These are phyloP conservation scores for Phytopythium vexans DNA, from an alignment of 352 stramenopile genomes.

Conservation along the genomic window DNA sequence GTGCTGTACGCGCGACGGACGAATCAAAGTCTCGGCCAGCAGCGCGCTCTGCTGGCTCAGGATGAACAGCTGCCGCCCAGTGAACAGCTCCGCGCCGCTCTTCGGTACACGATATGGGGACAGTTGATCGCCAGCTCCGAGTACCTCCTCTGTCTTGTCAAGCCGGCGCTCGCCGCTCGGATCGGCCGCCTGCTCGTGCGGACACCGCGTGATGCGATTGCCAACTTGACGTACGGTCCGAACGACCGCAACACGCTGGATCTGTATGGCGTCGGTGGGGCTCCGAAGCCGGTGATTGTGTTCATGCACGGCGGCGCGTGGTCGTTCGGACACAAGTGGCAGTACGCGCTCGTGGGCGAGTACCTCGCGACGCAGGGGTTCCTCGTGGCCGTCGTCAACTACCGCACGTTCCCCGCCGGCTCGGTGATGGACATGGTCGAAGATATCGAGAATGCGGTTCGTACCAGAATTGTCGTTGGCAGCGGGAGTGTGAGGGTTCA, in stretches of 20 bases:
- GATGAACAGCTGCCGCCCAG: slow-evolving; percentile 12
- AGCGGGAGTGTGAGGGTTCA: neutral
- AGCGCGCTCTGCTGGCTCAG: slow-evolving; percentile 18
- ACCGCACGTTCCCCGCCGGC: slow-evolving; percentile 86
- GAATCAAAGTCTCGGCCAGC: slow-evolving; percentile 13
- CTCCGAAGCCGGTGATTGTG: slow-evolving; percentile 71
- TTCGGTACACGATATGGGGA: slow-evolving; percentile 44
- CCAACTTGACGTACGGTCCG: slow-evolving; percentile 38
- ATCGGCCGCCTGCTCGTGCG: slow-evolving; percentile 46
- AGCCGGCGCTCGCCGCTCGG: slow-evolving; percentile 38
- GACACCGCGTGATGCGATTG: slow-evolving; percentile 19
- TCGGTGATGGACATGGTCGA: slow-evolving; percentile 86
- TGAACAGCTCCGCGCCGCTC: slow-evolving; percentile 10
- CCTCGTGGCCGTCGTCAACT: slow-evolving; percentile 87
- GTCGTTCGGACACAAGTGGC: slow-evolving; percentile 79
- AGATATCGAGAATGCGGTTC: slow-evolving; percentile 77
- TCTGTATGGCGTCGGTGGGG: slow-evolving; percentile 43
- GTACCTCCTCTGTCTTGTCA: slow-evolving; percentile 53
- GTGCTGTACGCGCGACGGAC: slow-evolving; percentile 21
- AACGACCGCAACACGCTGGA: slow-evolving; percentile 58
- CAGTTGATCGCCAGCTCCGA: slow-evolving; percentile 52
- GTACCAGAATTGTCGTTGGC: slow-evolving; percentile 1
- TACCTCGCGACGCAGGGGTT: slow-evolving; percentile 56
- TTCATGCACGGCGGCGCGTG: slow-evolving; percentile 91
- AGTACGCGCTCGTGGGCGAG: slow-evolving; percentile 67